A percentile compares a stretch with the other conserved stretches of the same genome.
phyloP scores from a whole-genome alignment of 768 basidiomycete genomes.

The Clathrus columnatus region DNA sequence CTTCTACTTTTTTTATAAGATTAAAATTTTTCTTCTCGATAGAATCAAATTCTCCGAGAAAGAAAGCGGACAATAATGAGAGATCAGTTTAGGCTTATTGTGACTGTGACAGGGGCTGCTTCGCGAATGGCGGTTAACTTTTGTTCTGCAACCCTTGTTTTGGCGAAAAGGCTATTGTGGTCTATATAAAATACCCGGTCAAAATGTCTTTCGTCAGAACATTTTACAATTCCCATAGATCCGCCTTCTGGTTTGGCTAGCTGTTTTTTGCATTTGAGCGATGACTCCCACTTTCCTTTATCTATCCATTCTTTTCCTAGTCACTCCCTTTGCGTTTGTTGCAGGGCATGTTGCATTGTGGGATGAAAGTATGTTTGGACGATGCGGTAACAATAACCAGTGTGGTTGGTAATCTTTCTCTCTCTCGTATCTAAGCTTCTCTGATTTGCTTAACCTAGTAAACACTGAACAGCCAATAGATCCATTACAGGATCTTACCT shows the following conservation, averaged over 20 bases:
- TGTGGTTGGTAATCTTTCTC: constrained; percentile 3
- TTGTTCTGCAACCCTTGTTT: neutral
- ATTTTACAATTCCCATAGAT: neutral
- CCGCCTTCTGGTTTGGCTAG: neutral
- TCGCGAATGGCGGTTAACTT: too few relatives aligned
- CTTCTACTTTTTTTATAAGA: too few relatives aligned
- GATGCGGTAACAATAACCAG: constrained; percentile 6
- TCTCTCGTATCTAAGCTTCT: neutral
- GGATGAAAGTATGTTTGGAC: constrained; percentile 5
- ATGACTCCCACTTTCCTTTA: constrained; percentile 7
- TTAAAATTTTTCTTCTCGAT: too few relatives aligned
- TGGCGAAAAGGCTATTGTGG: too few relatives aligned
- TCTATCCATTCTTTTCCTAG: neutral
- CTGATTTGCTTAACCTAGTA: neutral
- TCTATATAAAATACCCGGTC: neutral
- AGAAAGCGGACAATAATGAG: too few relatives aligned
- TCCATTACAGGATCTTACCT: constrained; percentile 30
- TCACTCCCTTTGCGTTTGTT: neutral
- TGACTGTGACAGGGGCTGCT: too few relatives aligned
- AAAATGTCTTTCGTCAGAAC: neutral
- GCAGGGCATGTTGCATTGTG: neutral
- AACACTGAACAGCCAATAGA: constrained; percentile 29
- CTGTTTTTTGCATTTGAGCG: neutral
- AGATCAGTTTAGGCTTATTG: too few relatives aligned
- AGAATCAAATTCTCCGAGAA: too few relatives aligned